Conservation (phyloP, 306 rosid species). For the Cucurbita maxima region DNA sequence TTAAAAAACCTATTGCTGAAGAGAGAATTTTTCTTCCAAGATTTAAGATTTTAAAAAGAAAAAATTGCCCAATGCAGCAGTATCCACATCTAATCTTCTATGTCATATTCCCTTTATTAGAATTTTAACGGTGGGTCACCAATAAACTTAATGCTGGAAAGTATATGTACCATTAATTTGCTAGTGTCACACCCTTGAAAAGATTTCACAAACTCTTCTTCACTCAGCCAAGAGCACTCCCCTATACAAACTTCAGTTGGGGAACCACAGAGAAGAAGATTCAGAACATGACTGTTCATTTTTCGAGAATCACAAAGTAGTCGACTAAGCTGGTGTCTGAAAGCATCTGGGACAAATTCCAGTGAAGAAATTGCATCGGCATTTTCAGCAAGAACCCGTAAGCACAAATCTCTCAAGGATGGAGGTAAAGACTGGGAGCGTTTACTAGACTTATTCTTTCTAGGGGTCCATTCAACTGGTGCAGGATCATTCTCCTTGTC, state of each 20-base stretch:
- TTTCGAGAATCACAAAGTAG: conserved; percentile 58
- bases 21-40: background rate
- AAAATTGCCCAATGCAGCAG: background rate
- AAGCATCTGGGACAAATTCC: conserved; percentile 39
- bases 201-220: conserved; percentile 34
- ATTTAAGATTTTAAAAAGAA: background rate
- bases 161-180: conserved; percentile 33
- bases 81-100: background rate
- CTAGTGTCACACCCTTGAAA: conserved; percentile 32
- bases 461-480: conserved; percentile 30
- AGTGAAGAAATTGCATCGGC: conserved; percentile 58
- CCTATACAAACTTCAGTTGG: conserved; percentile 53
- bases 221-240: conserved; percentile 83
- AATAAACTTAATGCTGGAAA: background rate
- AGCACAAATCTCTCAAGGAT: conserved; percentile 40
- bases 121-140: background rate
- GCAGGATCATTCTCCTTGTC: conserved; percentile 1
- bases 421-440: conserved; percentile 20
- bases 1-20: background rate
- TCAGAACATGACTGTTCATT: conserved; percentile 27
- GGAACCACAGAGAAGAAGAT: conserved; percentile 42
- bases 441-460: background rate
- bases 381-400: conserved; percentile 33
- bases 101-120: background rate
- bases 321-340: conserved; percentile 42